Conservation (phyloP, 805 yeast species). For the Cyberlindnera petersonii region DNA sequence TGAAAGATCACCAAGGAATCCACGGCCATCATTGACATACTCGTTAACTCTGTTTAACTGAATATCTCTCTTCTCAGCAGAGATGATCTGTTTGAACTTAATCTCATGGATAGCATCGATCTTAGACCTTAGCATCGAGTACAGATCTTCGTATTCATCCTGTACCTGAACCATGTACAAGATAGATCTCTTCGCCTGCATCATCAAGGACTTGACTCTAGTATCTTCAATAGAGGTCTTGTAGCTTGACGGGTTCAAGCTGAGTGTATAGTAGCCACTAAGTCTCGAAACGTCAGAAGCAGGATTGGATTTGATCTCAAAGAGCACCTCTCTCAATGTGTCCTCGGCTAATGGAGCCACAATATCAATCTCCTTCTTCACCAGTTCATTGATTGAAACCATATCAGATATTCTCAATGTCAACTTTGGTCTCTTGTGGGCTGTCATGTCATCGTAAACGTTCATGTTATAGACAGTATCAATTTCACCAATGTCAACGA, state of each 20-base stretch:
- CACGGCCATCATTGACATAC: slow-evolving; percentile 39
- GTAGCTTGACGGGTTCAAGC: slow-evolving; percentile 53
- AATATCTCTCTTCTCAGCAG: slow-evolving; percentile 39
- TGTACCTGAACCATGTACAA: slow-evolving; percentile 82
- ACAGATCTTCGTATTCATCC: slow-evolving; percentile 55
- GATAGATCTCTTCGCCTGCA: slow-evolving; percentile 81
- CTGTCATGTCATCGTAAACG: slow-evolving; percentile 65
- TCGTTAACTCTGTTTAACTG: slow-evolving; percentile 36
- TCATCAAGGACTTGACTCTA: slow-evolving; percentile 53
- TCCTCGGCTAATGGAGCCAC: slow-evolving; percentile 51
- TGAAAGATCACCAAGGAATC: slow-evolving; percentile 48
- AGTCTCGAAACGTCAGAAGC: slow-evolving; percentile 46
- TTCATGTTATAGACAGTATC: slow-evolving; percentile 59
- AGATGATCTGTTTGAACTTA: slow-evolving; percentile 52
- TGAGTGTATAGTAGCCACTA: slow-evolving; percentile 52
- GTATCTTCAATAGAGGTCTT: slow-evolving; percentile 46
- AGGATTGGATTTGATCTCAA: slow-evolving; percentile 39
- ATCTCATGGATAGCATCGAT: slow-evolving; percentile 68
- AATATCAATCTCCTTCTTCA: slow-evolving; percentile 38
- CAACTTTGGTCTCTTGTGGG: slow-evolving; percentile 46
- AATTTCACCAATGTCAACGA: slow-evolving; percentile 52
- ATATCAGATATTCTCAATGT: slow-evolving; percentile 44
- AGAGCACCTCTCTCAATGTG: slow-evolving; percentile 43
- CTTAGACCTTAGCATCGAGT: slow-evolving; percentile 64
- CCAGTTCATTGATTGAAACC: slow-evolving; percentile 40